These are phyloP conservation scores for Ascochyta pisi DNA, from an alignment of 2,329 filamentous ascomycete genomes.

Conservation along the genomic window DNA sequence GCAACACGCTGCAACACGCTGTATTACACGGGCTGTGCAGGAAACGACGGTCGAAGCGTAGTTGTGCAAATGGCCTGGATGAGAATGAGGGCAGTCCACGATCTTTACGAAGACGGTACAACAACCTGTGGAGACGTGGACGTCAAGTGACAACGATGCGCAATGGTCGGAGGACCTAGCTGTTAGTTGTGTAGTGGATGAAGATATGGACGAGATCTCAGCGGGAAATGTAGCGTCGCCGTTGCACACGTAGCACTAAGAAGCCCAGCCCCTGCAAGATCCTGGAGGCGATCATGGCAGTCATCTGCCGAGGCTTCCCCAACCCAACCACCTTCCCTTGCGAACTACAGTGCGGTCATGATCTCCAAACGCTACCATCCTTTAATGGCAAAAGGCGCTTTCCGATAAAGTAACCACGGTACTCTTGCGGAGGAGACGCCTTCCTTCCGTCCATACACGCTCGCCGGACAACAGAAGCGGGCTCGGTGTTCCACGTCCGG, in stretches of 20 bases:
- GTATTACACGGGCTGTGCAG: neutral
- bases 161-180: neutral
- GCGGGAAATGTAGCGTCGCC: neutral
- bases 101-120: neutral
- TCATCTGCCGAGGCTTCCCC: neutral
- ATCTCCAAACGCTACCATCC: neutral
- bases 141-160: neutral
- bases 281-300: constrained; percentile 2
- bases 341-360: neutral
- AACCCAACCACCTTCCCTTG: neutral
- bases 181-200: neutral
- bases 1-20: neutral
- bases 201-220: neutral
- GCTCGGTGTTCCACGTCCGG: neutral
- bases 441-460: neutral
- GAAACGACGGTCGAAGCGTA: neutral
- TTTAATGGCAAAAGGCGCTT: neutral
- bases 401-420: neutral
- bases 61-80: neutral
- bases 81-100: neutral
- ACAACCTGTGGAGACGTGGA: neutral
- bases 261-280: neutral
- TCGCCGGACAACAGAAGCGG: neutral
- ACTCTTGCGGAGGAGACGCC: neutral
- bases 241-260: neutral